Conservation (phyloP, 2,329 filamentous ascomycete genomes). For the Fusarium newnesense region DNA sequence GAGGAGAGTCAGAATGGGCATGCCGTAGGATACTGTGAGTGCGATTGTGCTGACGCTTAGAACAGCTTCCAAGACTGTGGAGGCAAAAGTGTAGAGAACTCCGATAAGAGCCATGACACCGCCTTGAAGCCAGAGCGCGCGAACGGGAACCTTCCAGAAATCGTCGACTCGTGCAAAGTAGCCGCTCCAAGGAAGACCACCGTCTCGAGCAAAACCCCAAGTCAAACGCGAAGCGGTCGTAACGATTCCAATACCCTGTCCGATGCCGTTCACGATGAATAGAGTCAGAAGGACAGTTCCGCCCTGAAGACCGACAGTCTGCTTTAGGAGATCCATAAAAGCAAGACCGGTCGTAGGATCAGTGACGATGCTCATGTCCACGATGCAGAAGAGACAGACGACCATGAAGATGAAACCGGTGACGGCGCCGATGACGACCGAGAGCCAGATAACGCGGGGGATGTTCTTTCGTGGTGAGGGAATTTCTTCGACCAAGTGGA, state of each 20-base stretch:
- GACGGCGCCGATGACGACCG: slow-evolving; percentile 59
- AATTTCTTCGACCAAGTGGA: slow-evolving; percentile 68
- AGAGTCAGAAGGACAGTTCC: slow-evolving; percentile 58
- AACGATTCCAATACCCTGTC: slow-evolving; percentile 62
- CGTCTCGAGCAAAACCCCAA: slow-evolving; percentile 66
- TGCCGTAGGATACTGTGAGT: slow-evolving; percentile 59
- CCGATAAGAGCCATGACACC: slow-evolving; percentile 57
- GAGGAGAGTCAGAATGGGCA: slow-evolving; percentile 62
- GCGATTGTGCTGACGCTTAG: slow-evolving; percentile 67
- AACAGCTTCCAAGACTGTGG: slow-evolving; percentile 63
- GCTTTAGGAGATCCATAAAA: slow-evolving; percentile 59
- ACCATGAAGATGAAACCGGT: slow-evolving; percentile 64
- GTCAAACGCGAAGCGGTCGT: slow-evolving; percentile 63
- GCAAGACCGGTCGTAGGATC: slow-evolving; percentile 54
- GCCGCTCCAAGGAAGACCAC: slow-evolving; percentile 56
- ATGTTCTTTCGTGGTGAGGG: slow-evolving; percentile 61
- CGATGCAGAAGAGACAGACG: slow-evolving; percentile 62
- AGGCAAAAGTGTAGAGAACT: slow-evolving; percentile 65
- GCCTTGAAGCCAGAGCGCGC: slow-evolving; percentile 64
- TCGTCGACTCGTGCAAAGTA: slow-evolving; percentile 57
- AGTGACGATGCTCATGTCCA: slow-evolving; percentile 55
- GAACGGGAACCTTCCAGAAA: slow-evolving; percentile 62
- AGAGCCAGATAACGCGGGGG: slow-evolving; percentile 63
- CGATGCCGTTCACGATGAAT: slow-evolving; percentile 66
- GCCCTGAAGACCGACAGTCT: slow-evolving; percentile 50